Evolutionary conservation across 2,329 filamentous ascomycete species (phyloP).

Genomic region (Fusarium caatingaense): DNA sequence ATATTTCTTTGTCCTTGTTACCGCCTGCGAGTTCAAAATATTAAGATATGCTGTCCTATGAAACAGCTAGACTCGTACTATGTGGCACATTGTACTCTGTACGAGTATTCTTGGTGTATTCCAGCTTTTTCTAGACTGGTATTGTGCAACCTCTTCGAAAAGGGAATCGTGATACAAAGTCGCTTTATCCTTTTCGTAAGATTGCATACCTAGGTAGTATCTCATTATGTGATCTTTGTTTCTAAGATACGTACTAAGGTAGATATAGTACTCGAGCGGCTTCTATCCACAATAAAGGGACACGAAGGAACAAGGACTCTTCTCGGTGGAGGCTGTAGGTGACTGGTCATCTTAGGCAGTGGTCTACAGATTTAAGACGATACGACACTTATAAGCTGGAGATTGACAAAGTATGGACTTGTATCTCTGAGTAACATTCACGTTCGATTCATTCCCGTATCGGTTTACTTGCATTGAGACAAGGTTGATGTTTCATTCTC

Average conservation of each 20-base stretch:
- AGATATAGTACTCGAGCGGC: neutral
- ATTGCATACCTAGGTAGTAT: neutral
- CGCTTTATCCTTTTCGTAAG: neutral
- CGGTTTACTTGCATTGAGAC: neutral
- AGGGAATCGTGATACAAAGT: neutral
- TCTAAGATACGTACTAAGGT: neutral
- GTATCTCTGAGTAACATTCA: neutral
- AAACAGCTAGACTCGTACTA: neutral
- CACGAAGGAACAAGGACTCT: neutral
- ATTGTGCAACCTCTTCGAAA: neutral
- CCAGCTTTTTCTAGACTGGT: neutral
- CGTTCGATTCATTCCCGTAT: neutral
- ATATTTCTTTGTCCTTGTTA: neutral
- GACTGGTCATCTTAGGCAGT: neutral
- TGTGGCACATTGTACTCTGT: constrained; percentile 23
- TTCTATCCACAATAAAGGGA: too few relatives aligned
- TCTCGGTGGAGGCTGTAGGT: neutral
- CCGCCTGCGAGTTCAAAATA: neutral
- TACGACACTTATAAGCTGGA: neutral
- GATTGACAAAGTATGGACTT: too few relatives aligned
- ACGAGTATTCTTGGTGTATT: constrained; percentile 10
- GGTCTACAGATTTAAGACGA: neutral
- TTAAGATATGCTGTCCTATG: neutral
- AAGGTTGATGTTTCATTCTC: neutral
- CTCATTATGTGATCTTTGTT: neutral